These are phyloP conservation scores for Tulasnella sp. DNA, from an alignment of 768 basidiomycete species.

Conservation along the genomic window DNA sequence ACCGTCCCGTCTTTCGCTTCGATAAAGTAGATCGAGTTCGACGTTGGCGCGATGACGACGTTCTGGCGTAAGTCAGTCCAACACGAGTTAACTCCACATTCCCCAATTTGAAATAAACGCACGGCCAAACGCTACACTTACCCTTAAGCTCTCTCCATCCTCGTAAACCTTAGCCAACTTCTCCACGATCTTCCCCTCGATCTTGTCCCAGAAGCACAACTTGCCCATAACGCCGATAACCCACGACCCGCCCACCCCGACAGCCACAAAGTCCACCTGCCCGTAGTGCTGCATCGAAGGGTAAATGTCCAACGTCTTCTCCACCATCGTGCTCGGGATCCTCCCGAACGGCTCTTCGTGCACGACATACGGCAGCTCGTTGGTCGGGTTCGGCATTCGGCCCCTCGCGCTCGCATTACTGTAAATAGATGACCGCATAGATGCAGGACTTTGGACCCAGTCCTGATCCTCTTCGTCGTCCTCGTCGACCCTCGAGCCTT, in stretches of 20 bases:
- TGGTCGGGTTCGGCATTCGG: neutral
- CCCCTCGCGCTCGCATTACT: neutral
- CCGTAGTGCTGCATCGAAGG: slow-evolving; percentile 2
- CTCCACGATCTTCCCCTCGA: neutral
- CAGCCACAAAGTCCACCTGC: slow-evolving; percentile 3
- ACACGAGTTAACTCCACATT: neutral
- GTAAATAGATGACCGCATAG: neutral
- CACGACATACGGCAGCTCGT: neutral
- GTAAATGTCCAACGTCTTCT: neutral
- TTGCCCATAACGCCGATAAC: slow-evolving; percentile 1
- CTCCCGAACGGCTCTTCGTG: slow-evolving; percentile 1
- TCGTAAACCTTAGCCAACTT: neutral
- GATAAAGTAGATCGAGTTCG: slow-evolving; percentile 1
- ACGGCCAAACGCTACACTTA: neutral
- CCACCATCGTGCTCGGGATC: neutral
- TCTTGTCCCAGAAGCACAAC: slow-evolving; percentile 1
- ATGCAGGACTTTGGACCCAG: neutral
- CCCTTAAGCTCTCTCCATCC: neutral
- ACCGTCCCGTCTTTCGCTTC: slow-evolving; percentile 5
- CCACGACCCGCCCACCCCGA: slow-evolving; percentile 4
- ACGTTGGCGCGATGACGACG: neutral
- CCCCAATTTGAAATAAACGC: neutral
- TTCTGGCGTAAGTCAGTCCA: neutral
- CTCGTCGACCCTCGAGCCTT: neutral
- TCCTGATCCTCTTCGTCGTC: neutral